Base-by-base conservation (phyloP, 352 stramenopile species). In the Pythium vanterpoolii region DNA sequence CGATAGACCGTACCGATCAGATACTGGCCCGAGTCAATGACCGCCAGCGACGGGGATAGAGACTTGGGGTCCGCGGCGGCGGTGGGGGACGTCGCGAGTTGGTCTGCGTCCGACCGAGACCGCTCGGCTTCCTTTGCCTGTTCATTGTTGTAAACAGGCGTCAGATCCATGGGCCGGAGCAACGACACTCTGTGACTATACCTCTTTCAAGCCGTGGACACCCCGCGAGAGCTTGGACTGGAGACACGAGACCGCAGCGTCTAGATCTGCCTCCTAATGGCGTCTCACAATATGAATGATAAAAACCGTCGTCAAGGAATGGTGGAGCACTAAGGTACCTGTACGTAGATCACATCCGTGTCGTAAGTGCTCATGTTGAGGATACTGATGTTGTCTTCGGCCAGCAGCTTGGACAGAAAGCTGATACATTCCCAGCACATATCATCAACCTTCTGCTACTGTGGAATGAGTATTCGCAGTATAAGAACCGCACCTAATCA, bases 281-380 rank as follows among this genome's bases (percentile, higher is more conserved):
- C 28, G 19, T 43, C 1, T 24, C 21, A 3, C 6, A 26, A n/a
- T 44, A 18, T 3, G 11, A 38, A 42, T 6, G 4, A 42, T 4
- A 13, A 42, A 42, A 42, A 13, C 34, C 5, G 13, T 42, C 34
- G 34, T 16, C 5, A 13, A 42, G 14, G 34, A 9, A n/a, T 42
- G 1, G 14, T 9, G 4, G 13, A n/a, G 19, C 6, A 42, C 9
- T 4, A 18, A 40, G 18, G 7, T 46, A 79, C 74, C 61, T 91
- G 84, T 10, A 95, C 81, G 60, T 92, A 93, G 49, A 95, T 95
- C 50, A 95, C 86, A 65, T 95, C 85, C 9, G 85, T 95, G 52
- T 95, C 85, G 79, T 90, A 95, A 1, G 83, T 93, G 71, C 85
- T 95, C 85, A 95, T 92, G 69, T 95, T 95, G 72, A 95, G 81